Percentiles rank a stretch among this genome's conserved stretches.
These are phyloP conservation scores for Iris pallida DNA, from an alignment of 116 monocot species.

Conservation along the genomic window DNA sequence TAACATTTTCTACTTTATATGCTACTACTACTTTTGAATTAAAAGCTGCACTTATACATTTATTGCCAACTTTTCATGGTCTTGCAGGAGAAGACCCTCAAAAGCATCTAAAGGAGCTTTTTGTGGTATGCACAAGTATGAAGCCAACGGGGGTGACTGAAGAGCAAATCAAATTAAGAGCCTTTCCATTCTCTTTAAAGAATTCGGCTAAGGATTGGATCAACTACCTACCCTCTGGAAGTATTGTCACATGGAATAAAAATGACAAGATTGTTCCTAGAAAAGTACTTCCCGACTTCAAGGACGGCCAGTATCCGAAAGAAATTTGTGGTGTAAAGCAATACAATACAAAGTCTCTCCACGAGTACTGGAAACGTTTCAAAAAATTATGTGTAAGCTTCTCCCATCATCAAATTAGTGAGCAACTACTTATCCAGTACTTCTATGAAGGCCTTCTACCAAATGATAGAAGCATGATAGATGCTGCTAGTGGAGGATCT, in stretches of 20 bases:
- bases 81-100: background rate
- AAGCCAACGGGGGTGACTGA: background rate
- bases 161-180: constrained; percentile 2
- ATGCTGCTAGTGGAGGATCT: background rate
- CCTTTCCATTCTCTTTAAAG: constrained; percentile 4
- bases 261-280: too few species aligned
- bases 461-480: background rate
- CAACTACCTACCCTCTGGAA: background rate
- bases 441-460: background rate
- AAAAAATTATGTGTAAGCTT: too few species aligned
- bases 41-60: background rate
- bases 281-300: too few species aligned
- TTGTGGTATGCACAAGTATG: background rate
- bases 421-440: too few species aligned
- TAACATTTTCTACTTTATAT: constrained; percentile 4
- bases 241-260: background rate
- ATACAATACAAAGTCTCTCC: background rate
- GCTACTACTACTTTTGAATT: constrained; percentile 5
- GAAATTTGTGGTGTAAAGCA: background rate
- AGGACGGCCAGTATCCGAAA: too few species aligned
- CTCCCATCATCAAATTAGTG: too few species aligned
- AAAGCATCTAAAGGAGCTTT: background rate
- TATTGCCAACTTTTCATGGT: background rate
- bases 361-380: too few species aligned
- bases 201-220: constrained; percentile 6